Percentiles rank a stretch among this genome's conserved stretches.
Conservation (phyloP, 441 rosid genomes). For the Theobroma grandiflorum region DNA sequence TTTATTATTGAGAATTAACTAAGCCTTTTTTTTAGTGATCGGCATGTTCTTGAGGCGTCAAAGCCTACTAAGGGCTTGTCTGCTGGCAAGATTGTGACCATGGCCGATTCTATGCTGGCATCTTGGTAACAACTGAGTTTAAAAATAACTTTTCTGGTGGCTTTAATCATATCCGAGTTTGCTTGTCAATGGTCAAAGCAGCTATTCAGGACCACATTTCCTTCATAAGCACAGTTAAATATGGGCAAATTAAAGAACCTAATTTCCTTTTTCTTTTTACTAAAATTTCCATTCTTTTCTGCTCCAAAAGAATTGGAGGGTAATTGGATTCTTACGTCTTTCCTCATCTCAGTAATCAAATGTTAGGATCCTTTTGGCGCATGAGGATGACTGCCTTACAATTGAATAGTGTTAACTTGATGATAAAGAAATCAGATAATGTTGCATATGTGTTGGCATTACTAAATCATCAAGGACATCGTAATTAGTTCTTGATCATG, state of each 20-base stretch:
- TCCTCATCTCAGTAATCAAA: neutral
- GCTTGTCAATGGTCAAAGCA: conserved; percentile 2
- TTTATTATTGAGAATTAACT: neutral
- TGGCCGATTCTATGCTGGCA: conserved; percentile 22
- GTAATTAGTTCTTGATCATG: neutral
- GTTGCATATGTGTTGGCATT: neutral
- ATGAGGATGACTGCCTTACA: too few relatives aligned
- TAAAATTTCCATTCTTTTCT: neutral
- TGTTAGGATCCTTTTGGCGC: neutral
- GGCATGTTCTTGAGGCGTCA: conserved; percentile 19
- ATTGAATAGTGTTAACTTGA: neutral
- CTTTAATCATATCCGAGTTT: neutral
- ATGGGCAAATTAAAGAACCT: neutral
- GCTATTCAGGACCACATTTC: neutral
- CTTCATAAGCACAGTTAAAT: neutral
- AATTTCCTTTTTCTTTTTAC: neutral
- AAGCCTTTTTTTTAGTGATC: neutral
- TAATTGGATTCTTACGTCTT: neutral
- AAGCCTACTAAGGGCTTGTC: neutral
- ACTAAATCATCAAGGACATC: neutral
- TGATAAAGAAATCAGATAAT: neutral
- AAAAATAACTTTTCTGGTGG: neutral
- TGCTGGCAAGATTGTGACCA: conserved; percentile 6
- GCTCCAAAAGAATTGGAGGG: conserved; percentile 4
- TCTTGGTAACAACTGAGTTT: neutral